Evolutionary conservation across 805 yeast species (phyloP).

Genomic region (Yarrowia osloensis): DNA sequence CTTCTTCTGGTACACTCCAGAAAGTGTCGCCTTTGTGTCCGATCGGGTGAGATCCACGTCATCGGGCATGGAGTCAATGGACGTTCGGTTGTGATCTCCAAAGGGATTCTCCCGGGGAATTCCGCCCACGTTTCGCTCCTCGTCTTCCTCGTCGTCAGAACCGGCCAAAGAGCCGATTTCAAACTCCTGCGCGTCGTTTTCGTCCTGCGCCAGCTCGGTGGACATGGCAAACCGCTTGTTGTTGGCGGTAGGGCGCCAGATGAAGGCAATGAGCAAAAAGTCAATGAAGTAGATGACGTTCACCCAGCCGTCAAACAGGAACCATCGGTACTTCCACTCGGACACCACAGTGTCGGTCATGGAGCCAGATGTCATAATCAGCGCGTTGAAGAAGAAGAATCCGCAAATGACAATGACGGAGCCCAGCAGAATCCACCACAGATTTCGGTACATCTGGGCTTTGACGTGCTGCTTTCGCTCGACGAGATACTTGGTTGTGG

Average conservation of each 20-base stretch:
- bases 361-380: constrained; percentile 72
- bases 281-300: constrained; percentile 81
- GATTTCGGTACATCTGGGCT: constrained; percentile 77
- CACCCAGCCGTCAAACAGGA: constrained; percentile 92
- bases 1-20: constrained; percentile 27
- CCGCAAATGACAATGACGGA: constrained; percentile 66
- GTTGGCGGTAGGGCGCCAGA: constrained; percentile 98
- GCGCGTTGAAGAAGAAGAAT: constrained; percentile 68
- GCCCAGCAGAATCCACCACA: constrained; percentile 71
- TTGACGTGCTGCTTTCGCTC: constrained; percentile 92
- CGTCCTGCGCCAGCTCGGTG: constrained; percentile 81
- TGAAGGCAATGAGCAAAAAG: constrained; percentile 78
- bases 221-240: constrained; percentile 94
- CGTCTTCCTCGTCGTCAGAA: constrained; percentile 46
- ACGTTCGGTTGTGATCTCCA: constrained; percentile 19
- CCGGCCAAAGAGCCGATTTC: constrained; percentile 58
- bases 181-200: constrained; percentile 64
- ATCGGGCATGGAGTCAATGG: constrained; percentile 16
- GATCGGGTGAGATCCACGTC: constrained; percentile 20
- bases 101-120: constrained; percentile 26
- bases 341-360: constrained; percentile 75
- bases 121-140: constrained; percentile 29
- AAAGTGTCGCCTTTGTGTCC: constrained; percentile 19
- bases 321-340: constrained; percentile 90
- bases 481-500: constrained; percentile 69